Evolutionary conservation across 495 filamentous ascomycete species (phyloP), one percentile per base, ranked within the genome.

Genomic region (Glonium stellatum): DNA sequence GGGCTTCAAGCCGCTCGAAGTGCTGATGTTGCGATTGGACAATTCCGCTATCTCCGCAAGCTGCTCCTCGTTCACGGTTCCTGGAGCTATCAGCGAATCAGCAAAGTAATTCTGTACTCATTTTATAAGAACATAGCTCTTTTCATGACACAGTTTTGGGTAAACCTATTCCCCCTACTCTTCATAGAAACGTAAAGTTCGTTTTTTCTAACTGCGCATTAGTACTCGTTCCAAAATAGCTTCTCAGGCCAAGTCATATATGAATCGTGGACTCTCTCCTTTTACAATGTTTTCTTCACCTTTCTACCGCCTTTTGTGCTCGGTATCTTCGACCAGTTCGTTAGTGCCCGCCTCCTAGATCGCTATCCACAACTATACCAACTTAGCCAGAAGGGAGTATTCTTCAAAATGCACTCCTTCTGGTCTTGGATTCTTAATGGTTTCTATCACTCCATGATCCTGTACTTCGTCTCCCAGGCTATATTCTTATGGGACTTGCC

Each of bases 91-190:
- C 92, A 97, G 65, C 89, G 95, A 41, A 89, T 99, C 68, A 90
- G 87, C 79, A 95, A 92, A 71, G 88, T 93, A 35, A 97, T 99
- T 64, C 73, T 99, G 46, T 99, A 97, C 73, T 97, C 93, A 1
- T 99, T 96, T 71, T 99, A 99, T 79, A 99, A 99, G 79, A 99
- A 99, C 75, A 96, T 97, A 64, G 86, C 91, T 2, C 78, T 99
- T 46, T 97, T 96, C 75, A 93, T 97, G 85, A 99, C 95, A 67
- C 95, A 99, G 72, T 99, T 99, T 72, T 99, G 95, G 92, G 48
- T 51, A 51, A 10, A 22, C 13, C 10, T 8, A 9, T 23, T 25
- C 44, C 5, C 18, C 1, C 5, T n/a, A 8, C 13, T 11, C 39
- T 44, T 4, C 39, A 11, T 44, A 44, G 2, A 31, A 31, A 3